Conservation (phyloP, 2,329 filamentous ascomycete genomes). For the Coniosporium tulheliwenetii region DNA sequence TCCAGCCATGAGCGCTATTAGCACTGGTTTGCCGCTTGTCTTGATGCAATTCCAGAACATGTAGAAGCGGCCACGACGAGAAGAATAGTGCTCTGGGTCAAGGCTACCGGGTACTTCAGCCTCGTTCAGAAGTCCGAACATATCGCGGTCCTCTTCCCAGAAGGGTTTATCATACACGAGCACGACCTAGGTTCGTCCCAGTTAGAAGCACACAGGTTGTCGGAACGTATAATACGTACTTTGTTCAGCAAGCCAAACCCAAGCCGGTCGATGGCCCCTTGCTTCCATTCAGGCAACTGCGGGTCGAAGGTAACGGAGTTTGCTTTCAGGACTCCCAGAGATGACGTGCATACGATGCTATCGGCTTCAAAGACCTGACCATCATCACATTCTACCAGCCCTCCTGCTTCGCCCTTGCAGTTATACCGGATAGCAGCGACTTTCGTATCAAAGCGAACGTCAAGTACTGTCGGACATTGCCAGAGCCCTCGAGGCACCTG, state of each 20-base stretch:
- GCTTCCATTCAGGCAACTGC: conserved; percentile 75
- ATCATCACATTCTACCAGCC: conserved; percentile 45
- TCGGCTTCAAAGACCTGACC: conserved; percentile 71
- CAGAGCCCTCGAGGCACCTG: conserved; percentile 79
- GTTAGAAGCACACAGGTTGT: background rate
- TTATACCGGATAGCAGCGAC: conserved; percentile 60
- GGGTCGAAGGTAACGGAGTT: conserved; percentile 73
- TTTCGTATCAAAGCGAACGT: conserved; percentile 57
- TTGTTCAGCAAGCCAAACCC: conserved; percentile 95
- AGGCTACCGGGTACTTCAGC: conserved; percentile 55
- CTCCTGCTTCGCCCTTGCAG: conserved; percentile 18
- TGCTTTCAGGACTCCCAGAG: conserved; percentile 83
- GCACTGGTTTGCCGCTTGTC: conserved; percentile 68
- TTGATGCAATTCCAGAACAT: conserved; percentile 95
- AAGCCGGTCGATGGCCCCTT: conserved; percentile 61
- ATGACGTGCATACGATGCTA: conserved; percentile 76
- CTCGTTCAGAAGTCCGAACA: conserved; percentile 80
- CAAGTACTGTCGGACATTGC: conserved; percentile 58
- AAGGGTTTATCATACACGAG: conserved; percentile 80
- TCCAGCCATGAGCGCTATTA: conserved; percentile 90
- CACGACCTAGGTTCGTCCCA: conserved; percentile 38
- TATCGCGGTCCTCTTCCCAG: conserved; percentile 80
- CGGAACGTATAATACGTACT: conserved; percentile 18
- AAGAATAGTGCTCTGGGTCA: conserved; percentile 57
- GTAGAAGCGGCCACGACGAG: conserved; percentile 70